Evolutionary conservation across 768 basidiomycete genomes (phyloP), one percentile per base, ranked within the genome.

Genomic region (Phaeotremella fagi): DNA sequence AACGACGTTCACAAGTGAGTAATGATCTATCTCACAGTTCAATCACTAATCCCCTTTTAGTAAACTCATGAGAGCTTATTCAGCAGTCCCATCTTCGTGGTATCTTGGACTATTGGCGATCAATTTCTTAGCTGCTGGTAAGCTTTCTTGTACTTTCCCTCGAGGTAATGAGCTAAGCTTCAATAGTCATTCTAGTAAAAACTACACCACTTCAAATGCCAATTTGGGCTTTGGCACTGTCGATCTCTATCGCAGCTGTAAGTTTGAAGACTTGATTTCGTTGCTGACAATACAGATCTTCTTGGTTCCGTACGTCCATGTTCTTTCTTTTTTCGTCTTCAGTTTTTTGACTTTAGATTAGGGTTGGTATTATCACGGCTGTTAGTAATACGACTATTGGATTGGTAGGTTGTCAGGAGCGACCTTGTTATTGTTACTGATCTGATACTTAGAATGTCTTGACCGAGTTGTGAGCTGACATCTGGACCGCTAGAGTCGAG

Each of bases 341-440:
- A 15, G 37, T n/a, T 25, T 1, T 6, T 37, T 50, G 18, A 55
- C 37, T 41, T 20, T 7, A 14, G 7, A 26, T 3, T 42, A 68
- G 64, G 1, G 67, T 73, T 4, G 74, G 74, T 0, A 66, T 74
- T 47, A 71, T 76, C 27, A 52, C 71, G 0, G 75, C 75, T 20
- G 68, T 73, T 44, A 66, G 63, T 22, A 75, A 75, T 50, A 75
- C 73, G 6, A 69, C 67, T 1, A 71, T 75, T 23, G 75, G 75
- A 0, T 52, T 76, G 29, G 69, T 71, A 28, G 55, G 69, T 55
- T 16, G 0, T n/a, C 14, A 29, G 12, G 18, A 0, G 15, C 12
- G 4, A 18, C 16, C 3, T 22, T 38, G 12, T 45, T 6, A 41
- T 7, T 41, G 38, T 6, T 20, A 50, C 61, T 61, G 57, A 64